phyloP scores from a whole-genome alignment of 2,329 filamentous ascomycete species.

The Geoglossum cookeanum region DNA sequence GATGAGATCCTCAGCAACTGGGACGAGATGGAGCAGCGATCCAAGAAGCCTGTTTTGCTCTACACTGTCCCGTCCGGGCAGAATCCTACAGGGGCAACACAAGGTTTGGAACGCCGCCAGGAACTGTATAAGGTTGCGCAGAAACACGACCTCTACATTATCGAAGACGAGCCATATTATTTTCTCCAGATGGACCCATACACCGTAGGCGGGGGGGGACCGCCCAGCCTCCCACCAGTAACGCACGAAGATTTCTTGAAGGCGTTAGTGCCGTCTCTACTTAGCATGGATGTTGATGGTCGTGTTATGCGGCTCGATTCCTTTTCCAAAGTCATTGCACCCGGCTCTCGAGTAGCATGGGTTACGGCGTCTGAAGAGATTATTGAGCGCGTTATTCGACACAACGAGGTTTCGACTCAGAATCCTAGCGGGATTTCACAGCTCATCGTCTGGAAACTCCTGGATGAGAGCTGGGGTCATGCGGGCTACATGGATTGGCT shows the following conservation, averaged over 20 bases:
- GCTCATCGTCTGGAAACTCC: slow-evolving; percentile 65
- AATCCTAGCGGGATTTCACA: slow-evolving; percentile 74
- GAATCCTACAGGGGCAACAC: slow-evolving; percentile 32
- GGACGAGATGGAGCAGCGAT: slow-evolving; percentile 8
- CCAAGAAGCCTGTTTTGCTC: slow-evolving; percentile 13
- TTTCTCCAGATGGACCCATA: slow-evolving; percentile 51
- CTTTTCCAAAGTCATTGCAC: slow-evolving; percentile 79
- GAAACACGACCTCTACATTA: slow-evolving; percentile 31
- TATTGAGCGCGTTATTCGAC: slow-evolving; percentile 61
- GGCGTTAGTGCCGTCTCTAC: slow-evolving; percentile 51
- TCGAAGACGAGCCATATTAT: slow-evolving; percentile 35
- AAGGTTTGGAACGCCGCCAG: slow-evolving; percentile 22
- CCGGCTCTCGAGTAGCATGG: slow-evolving; percentile 72
- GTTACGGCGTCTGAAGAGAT: slow-evolving; percentile 74
- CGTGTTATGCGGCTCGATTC: slow-evolving; percentile 82
- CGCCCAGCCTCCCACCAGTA: slow-evolving; percentile 34
- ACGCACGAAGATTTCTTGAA: slow-evolving; percentile 55
- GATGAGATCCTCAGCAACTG: slow-evolving; percentile 12
- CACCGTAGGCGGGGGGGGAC: slow-evolving; percentile 31
- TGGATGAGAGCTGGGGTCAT: slow-evolving; percentile 92
- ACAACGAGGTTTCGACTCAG: slow-evolving; percentile 70
- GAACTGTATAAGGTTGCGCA: slow-evolving; percentile 29
- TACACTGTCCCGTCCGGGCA: slow-evolving; percentile 23
- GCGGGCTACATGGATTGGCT: slow-evolving; percentile 79
- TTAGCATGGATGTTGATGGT: slow-evolving; percentile 70